Evolutionary conservation across 1,139 yeast genomes (phyloP).

Genomic region (Kazachstania sp.): DNA sequence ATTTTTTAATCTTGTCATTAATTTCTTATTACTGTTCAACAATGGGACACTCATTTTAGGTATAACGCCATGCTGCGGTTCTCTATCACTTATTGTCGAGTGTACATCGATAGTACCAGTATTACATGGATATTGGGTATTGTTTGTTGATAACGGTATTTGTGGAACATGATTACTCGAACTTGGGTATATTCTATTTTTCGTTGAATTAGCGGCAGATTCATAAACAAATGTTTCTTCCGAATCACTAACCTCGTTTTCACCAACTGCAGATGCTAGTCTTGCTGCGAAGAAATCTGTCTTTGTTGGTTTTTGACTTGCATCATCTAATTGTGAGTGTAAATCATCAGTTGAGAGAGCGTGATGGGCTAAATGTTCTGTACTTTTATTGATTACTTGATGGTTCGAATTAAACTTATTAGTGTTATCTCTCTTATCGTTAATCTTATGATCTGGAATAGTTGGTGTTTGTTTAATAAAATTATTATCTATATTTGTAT

Average conservation of each 20-base stretch:
- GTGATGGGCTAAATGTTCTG: constrained; percentile 4
- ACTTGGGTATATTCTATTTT: constrained; percentile 28
- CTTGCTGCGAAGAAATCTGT: constrained; percentile 94
- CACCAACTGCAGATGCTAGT: constrained; percentile 89
- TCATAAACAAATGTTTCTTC: constrained; percentile 95
- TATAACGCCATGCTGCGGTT: constrained; percentile 21
- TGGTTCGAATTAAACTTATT: neutral
- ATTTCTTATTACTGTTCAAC: constrained; percentile 25
- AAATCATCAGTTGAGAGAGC: constrained; percentile 3
- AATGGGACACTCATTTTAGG: constrained; percentile 29
- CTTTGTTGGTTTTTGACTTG: constrained; percentile 38
- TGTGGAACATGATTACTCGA: constrained; percentile 16
- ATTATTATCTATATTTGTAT: neutral
- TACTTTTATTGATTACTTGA: neutral
- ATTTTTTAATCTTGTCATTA: constrained; percentile 26
- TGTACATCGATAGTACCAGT: constrained; percentile 6
- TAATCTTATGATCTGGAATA: neutral
- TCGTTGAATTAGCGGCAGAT: constrained; percentile 35
- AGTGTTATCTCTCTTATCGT: neutral
- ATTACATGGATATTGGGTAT: constrained; percentile 4
- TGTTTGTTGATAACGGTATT: neutral
- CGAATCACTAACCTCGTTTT: constrained; percentile 74
- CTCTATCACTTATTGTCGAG: neutral
- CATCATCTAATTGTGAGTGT: constrained; percentile 4
- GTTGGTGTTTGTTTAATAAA: neutral